These are phyloP conservation scores for Hansenula anomala DNA, from an alignment of 1,139 yeast species.

Conservation along the genomic window DNA sequence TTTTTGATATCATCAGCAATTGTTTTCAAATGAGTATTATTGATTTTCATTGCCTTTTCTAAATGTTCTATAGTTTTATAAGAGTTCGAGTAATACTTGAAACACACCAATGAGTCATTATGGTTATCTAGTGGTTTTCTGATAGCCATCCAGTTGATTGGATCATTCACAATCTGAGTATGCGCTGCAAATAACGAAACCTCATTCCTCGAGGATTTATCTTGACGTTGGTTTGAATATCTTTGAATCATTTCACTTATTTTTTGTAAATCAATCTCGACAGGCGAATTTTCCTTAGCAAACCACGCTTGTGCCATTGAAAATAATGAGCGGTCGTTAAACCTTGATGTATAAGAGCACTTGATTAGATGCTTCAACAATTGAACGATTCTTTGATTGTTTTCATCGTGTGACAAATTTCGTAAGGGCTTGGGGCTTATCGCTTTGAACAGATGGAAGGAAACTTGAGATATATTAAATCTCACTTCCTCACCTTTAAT, in stretches of 20 bases:
- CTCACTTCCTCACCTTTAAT: not conserved
- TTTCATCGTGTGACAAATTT: no score
- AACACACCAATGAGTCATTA: not conserved
- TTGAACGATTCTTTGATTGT: not conserved
- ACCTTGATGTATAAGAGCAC: not conserved
- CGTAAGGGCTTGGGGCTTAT: not conserved
- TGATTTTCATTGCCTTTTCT: not conserved
- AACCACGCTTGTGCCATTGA: not conserved
- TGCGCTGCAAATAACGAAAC: not conserved
- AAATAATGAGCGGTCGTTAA: not conserved
- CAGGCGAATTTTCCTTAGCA: not conserved
- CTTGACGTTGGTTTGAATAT: conserved; percentile 7
- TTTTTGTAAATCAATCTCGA: conserved; percentile 1
- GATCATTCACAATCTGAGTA: not conserved
- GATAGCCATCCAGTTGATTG: not conserved
- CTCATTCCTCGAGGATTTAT: conserved; percentile 14
- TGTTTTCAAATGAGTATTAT: not conserved
- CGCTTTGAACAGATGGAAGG: not conserved
- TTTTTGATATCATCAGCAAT: not conserved
- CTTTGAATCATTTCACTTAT: conserved; percentile 5
- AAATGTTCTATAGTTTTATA: not conserved
- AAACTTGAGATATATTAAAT: not conserved
- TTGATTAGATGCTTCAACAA: not conserved
- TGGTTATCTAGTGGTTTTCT: no score
- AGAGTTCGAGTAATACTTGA: not conserved